Conservation (phyloP, 768 basidiomycete species). For the Termitomyces sp. region DNA sequence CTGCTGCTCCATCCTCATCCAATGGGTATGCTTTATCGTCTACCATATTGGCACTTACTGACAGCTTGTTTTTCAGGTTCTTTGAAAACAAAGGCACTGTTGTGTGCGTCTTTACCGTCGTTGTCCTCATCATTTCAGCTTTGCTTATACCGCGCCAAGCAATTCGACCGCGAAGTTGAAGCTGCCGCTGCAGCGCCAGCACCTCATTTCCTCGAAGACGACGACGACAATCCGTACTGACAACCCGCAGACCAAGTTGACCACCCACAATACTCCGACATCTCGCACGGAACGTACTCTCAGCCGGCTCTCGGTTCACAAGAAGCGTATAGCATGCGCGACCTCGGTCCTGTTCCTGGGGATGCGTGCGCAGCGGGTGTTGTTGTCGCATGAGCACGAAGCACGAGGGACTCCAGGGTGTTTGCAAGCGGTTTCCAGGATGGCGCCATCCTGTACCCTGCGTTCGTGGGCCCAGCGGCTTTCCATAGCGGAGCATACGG, state of each 20-base stretch:
- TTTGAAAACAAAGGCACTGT: constrained; percentile 70
- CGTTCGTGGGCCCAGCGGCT: too few relatives aligned
- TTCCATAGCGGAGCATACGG: too few relatives aligned
- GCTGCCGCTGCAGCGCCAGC: constrained; percentile 53
- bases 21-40: background rate
- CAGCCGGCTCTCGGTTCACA: constrained; percentile 36
- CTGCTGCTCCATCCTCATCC: too few relatives aligned
- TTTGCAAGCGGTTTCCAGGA: constrained; percentile 30
- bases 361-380: too few relatives aligned
- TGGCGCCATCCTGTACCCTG: too few relatives aligned
- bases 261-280: constrained; percentile 17
- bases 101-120: constrained; percentile 68
- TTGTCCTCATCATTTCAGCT: constrained; percentile 55
- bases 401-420: constrained; percentile 20
- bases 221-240: constrained; percentile 29
- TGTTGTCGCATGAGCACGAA: constrained; percentile 34
- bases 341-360: constrained; percentile 21
- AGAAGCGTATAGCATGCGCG: constrained; percentile 47
- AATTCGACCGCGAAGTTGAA: constrained; percentile 69
- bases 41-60: background rate
- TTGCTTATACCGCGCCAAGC: constrained; percentile 48
- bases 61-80: constrained; percentile 5
- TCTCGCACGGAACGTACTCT: constrained; percentile 44
- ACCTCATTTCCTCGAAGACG: constrained; percentile 54
- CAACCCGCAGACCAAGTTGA: too few relatives aligned